These are phyloP conservation scores for Actinomucor elegans DNA, from an alignment of 371 early-diverging fungal genomes.

Conservation along the genomic window DNA sequence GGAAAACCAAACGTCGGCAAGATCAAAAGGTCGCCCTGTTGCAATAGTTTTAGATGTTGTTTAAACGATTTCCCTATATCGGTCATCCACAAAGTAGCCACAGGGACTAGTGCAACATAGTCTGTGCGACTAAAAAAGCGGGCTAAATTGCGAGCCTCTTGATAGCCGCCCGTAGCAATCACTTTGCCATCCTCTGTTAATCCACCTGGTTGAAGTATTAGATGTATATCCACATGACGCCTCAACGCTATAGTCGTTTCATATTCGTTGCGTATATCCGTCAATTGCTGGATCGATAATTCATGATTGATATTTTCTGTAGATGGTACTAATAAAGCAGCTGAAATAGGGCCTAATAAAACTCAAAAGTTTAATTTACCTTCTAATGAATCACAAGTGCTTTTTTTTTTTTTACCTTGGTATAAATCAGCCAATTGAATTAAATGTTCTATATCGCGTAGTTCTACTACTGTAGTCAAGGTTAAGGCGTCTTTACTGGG, in stretches of 20 bases:
- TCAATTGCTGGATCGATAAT: constrained; percentile 20
- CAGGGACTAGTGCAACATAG: constrained; percentile 44
- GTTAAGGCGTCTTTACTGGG: constrained; percentile 21
- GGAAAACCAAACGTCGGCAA: constrained; percentile 42
- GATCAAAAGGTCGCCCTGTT: constrained; percentile 34
- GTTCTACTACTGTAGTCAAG: constrained; percentile 29
- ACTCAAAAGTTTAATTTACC: no score
- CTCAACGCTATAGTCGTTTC: constrained; percentile 39
- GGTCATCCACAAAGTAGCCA: constrained; percentile 27
- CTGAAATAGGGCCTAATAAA: constrained; percentile 62
- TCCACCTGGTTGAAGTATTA: constrained; percentile 42
- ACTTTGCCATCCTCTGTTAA: constrained; percentile 10
- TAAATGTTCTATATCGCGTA: constrained; percentile 23
- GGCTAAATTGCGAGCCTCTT: constrained; percentile 52
- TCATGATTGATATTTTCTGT: constrained; percentile 15
- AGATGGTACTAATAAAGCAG: constrained; percentile 42
- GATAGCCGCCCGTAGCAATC: constrained; percentile 29
- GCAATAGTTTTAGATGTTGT: constrained; percentile 13
- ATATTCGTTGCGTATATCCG: constrained; percentile 34
- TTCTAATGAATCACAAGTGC: no score
- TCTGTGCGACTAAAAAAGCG: constrained; percentile 59
- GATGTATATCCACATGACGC: constrained; percentile 53
- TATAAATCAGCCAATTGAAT: constrained; percentile 28
- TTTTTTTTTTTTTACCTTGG: no score
- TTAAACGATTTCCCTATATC: constrained; percentile 15